Evolutionary conservation across 768 basidiomycete genomes (phyloP), one percentile per base, ranked within the genome.

Genomic region (Baorangia bicolor): DNA sequence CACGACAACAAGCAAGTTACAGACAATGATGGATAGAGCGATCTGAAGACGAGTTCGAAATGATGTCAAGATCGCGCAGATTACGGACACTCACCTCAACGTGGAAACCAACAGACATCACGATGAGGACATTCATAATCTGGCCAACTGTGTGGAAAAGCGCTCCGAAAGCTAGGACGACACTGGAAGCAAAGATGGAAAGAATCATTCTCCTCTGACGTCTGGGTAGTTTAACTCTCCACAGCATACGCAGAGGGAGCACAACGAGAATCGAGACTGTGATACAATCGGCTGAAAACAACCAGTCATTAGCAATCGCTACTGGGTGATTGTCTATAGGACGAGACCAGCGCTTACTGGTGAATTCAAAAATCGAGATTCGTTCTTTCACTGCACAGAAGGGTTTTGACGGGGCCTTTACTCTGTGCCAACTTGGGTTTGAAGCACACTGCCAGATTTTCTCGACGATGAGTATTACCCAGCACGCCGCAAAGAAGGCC

Each of bases 191-290:
- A 35, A 35, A 35, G 35, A 35, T 35, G 35, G 35, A 35, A 18
- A 35, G 35, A 14, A 35, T 35, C 35, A 64, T 64, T 31, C 62
- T 43, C 12, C 46, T 45, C 31, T 64, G 62, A 28, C 55, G 33
- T 35, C 7, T 50, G 1, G 62, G 62, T 18, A 64, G 47, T 42
- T 51, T 64, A 25, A 64, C 38, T 27, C 34, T 49, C 62, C 62
- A 61, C 13, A 64, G 56, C 49, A 64, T 46, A 16, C 55, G 45
- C 4, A 64, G 18, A 20, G 57, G 60, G 4, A 58, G 21, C n/a
- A 30, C 44, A 31, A 59, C 45, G 18, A 62, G 52, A 9, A 61
- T 47, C 8, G 31, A 13, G 35, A 51, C 55, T 10, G 57, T 12
- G 18, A 52, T 5, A 30, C 42, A 46, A 51, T 62, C 62, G 9